Conservation (phyloP, 129 eudicot genomes). For the Chrysanthemum seticuspe region DNA sequence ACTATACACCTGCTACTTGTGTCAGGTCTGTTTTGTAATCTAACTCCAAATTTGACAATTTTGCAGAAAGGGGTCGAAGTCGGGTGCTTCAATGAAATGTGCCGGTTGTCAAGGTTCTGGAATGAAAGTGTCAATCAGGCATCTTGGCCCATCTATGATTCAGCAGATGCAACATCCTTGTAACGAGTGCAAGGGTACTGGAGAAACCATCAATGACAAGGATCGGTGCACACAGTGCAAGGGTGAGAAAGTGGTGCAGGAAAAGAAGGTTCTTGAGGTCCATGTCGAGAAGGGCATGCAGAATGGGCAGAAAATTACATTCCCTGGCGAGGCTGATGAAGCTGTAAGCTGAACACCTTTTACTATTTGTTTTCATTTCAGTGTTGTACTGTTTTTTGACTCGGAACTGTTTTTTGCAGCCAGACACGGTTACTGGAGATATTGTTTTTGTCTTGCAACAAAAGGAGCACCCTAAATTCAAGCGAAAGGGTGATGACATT, state of each 20-base stretch:
- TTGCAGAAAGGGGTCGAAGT: constrained; percentile 68
- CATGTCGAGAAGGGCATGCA: constrained; percentile 80
- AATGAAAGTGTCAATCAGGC: constrained; percentile 68
- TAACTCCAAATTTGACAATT: background rate
- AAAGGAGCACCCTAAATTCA: constrained; percentile 80
- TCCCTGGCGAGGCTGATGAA: constrained; percentile 80
- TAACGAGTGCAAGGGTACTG: constrained; percentile 79
- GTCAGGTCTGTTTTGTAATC: background rate
- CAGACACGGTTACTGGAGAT: constrained; percentile 81
- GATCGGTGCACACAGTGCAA: constrained; percentile 67
- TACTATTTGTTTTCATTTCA: background rate
- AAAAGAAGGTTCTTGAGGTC: constrained; percentile 72
- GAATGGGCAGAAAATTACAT: constrained; percentile 65
- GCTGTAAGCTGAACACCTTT: constrained; percentile 38
- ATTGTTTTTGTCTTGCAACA: constrained; percentile 84
- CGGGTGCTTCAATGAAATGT: constrained; percentile 64
- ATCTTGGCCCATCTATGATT: constrained; percentile 79
- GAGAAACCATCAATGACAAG: constrained; percentile 60
- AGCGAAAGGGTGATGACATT: constrained; percentile 82
- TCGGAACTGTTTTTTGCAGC: constrained; percentile 42
- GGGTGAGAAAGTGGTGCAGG: constrained; percentile 73
- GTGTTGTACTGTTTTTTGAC: background rate
- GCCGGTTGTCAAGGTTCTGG: constrained; percentile 71
- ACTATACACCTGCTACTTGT: background rate
- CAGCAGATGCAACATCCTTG: constrained; percentile 86